Evolutionary conservation across 305 asterid species (phyloP), one percentile per base, ranked within the genome.

Genomic region (Euphrasia arctica): DNA sequence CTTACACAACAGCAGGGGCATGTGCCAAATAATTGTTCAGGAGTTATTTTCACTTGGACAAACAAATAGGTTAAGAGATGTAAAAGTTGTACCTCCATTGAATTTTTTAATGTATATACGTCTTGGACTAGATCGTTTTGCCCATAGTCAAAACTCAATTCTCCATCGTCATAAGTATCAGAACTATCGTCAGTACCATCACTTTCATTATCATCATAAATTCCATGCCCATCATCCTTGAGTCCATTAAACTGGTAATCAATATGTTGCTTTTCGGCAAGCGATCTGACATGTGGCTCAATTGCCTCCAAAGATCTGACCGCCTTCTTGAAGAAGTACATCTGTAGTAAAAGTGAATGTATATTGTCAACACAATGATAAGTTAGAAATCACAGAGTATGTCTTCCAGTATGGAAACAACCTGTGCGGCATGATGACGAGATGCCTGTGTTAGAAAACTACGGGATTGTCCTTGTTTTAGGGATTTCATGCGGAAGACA

Each of bases 341-440:
- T 68, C 99, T 93, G 84, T 68, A 57, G 75, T 51, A 70, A 70
- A 63, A 69, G 70, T 54, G 64, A 64, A 77, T 65, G 25, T 67
- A 22, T 65, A 63, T 28, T 60, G 62, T 77, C 62, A 82, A 60
- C 9, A 14, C 42, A 47, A 72, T 50, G 60, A 57, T 66, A 60
- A 58, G 11, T 39, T 7, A 39, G 43, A 39, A 7, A 39, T 39
- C 43, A 39, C 43, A 39, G 2, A 1, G 43, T 39, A 39, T 39
- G 39, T 57, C 45, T 59, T 50, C 49, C 52, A 65, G 51, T 25
- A 68, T 45, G 51, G 56, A 54, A 70, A 63, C 9, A 72, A 83
- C 89, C 89, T 83, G 89, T 1, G 83, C 97, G 79, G 99, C 96
- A 82, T 94, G 95, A 75, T 94, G 99, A 58, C 97, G 85, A 70